Evolutionary conservation across 225 moss, liverwort and hornwort genomes (phyloP).

Genomic region (Polytrichum commune): DNA sequence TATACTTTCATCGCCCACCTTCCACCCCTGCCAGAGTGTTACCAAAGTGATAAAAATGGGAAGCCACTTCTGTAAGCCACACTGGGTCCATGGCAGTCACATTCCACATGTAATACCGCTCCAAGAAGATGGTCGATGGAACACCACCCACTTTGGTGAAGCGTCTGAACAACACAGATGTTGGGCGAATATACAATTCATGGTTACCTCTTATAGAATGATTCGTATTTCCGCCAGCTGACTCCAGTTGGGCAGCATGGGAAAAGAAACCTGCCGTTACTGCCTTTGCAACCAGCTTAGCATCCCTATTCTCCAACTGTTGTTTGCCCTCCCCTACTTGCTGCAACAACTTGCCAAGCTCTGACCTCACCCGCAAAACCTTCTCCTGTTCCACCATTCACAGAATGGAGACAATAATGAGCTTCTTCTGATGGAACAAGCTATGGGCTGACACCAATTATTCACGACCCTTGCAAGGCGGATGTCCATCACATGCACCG

Average conservation of each 20-base stretch:
- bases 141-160: constrained; percentile 90
- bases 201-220: constrained; percentile 73
- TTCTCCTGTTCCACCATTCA: constrained; percentile 47
- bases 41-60: constrained; percentile 57
- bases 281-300: constrained; percentile 64
- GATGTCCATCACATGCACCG: no score
- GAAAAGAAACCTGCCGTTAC: constrained; percentile 77
- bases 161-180: constrained; percentile 90
- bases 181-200: constrained; percentile 76
- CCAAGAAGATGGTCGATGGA: constrained; percentile 78
- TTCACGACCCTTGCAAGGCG: no score
- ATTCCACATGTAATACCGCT: constrained; percentile 89
- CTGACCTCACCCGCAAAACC: constrained; percentile 66
- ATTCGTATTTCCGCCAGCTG: constrained; percentile 72
- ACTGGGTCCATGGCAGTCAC: constrained; percentile 68
- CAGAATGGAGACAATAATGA: neutral
- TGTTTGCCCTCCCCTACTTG: constrained; percentile 49
- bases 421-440: no score
- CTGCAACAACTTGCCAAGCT: constrained; percentile 67
- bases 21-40: neutral
- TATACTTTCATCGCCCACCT: no score
- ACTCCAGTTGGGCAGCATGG: constrained; percentile 75
- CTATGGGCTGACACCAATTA: no score
- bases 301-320: constrained; percentile 60
- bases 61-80: constrained; percentile 78